These are phyloP conservation scores for Xylona heveae DNA, from an alignment of 495 filamentous ascomycete genomes.

Conservation along the genomic window DNA sequence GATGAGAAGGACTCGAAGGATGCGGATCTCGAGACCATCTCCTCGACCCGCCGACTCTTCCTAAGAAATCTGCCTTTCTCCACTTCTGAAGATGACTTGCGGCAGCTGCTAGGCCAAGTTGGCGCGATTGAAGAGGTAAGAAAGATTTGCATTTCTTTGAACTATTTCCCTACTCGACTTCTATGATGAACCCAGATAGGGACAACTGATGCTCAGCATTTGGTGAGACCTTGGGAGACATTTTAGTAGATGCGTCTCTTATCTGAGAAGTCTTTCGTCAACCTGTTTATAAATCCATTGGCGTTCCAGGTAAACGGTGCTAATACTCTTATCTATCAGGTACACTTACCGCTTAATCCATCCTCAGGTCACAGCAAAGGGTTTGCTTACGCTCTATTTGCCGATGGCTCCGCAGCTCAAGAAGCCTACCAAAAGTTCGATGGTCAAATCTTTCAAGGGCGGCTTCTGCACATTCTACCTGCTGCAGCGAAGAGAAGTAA, in stretches of 20 bases:
- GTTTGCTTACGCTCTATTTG: slow-evolving; percentile 70
- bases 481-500: slow-evolving; percentile 59
- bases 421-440: slow-evolving; percentile 56
- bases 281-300: not conserved
- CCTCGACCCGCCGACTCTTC: slow-evolving; percentile 51
- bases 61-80: slow-evolving; percentile 74
- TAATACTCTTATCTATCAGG: slow-evolving; percentile 31
- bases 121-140: slow-evolving; percentile 78
- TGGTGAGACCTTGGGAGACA: slow-evolving; percentile 45
- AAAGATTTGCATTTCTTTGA: slow-evolving; percentile 3
- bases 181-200: slow-evolving; percentile 99
- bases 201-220: slow-evolving; percentile 78
- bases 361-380: slow-evolving; percentile 51
- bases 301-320: slow-evolving; percentile 10
- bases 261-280: slow-evolving; percentile 23
- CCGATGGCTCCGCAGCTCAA: slow-evolving; percentile 44
- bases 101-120: slow-evolving; percentile 42
- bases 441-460: slow-evolving; percentile 70
- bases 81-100: slow-evolving; percentile 55
- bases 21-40: slow-evolving; percentile 23
- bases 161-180: slow-evolving; percentile 6
- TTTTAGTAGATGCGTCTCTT: slow-evolving; percentile 65
- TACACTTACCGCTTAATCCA: slow-evolving; percentile 57
- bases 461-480: slow-evolving; percentile 73
- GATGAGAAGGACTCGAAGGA: slow-evolving; percentile 11